These are phyloP conservation scores for Lactifluus subvellereus DNA, from an alignment of 768 basidiomycete species.

Conservation along the genomic window DNA sequence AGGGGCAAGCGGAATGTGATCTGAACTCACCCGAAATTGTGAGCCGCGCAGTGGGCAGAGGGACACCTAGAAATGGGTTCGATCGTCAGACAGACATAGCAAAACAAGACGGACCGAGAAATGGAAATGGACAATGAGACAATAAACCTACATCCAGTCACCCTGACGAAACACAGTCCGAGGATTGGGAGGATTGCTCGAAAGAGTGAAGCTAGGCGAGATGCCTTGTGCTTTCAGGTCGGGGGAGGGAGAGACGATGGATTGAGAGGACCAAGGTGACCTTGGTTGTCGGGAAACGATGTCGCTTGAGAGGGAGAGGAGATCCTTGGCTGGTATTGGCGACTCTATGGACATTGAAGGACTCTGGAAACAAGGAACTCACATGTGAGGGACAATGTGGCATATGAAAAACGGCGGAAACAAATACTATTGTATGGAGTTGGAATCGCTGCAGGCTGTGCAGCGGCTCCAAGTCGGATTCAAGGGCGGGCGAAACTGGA, in stretches of 20 bases:
- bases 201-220: conserved; percentile 44
- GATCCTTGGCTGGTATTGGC: conserved; percentile 4
- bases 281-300: neutral
- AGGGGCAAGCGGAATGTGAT: conserved; percentile 26
- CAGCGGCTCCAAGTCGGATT: conserved; percentile 57
- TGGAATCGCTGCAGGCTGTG: conserved; percentile 48
- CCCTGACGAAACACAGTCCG: conserved; percentile 60
- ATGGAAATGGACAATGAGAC: neutral
- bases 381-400: neutral
- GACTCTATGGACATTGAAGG: neutral
- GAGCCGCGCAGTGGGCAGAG: conserved; percentile 64
- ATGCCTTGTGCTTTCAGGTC: neutral
- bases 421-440: conserved; percentile 15
- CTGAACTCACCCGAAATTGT: conserved; percentile 75
- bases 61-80: conserved; percentile 45
- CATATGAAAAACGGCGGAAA: neutral
- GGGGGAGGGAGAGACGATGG: neutral
- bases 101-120: too few species aligned
- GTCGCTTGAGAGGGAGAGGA: neutral
- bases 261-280: neutral
- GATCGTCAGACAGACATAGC: conserved; percentile 5
- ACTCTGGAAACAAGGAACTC: neutral
- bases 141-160: conserved; percentile 65
- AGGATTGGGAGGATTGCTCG: conserved; percentile 67
- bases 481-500: conserved; percentile 50